These are phyloP conservation scores for Amylocarpus encephaloides DNA, from an alignment of 2,329 filamentous ascomycete genomes.

Conservation along the genomic window DNA sequence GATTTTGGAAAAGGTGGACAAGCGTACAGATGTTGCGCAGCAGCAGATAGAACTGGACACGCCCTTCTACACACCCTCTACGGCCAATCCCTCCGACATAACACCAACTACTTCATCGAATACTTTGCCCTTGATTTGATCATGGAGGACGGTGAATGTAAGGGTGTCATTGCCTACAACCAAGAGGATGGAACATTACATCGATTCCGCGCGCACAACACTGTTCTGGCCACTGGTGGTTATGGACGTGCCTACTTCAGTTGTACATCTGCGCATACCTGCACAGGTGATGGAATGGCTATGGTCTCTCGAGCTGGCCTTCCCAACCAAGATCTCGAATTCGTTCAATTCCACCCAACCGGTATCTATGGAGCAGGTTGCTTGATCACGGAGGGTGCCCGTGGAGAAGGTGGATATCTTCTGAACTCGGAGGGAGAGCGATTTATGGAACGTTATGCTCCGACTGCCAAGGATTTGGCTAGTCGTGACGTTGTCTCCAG, in stretches of 20 bases:
- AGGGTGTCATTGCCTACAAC: constrained; percentile 95
- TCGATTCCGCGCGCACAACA: constrained; percentile 94
- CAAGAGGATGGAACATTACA: constrained; percentile 98
- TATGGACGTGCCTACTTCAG: constrained; percentile 98
- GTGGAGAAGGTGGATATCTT: constrained; percentile 96
- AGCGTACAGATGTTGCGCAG: constrained; percentile 76
- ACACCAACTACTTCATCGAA: constrained; percentile 99
- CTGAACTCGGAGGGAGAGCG: constrained; percentile 97
- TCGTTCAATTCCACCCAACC: constrained; percentile 98
- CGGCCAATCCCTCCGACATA: constrained; percentile 92
- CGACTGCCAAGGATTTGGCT: constrained; percentile 95
- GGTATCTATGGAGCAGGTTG: constrained; percentile 98
- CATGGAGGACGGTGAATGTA: constrained; percentile 96
- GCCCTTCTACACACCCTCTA: constrained; percentile 97
- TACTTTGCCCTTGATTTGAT: constrained; percentile 96
- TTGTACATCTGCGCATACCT: constrained; percentile 96
- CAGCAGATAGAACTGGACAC: constrained; percentile 93
- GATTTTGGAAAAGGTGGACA: constrained; percentile 95
- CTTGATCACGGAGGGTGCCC: constrained; percentile 94
- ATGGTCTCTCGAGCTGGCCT: constrained; percentile 98
- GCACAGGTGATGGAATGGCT: constrained; percentile 98
- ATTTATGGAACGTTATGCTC: constrained; percentile 98
- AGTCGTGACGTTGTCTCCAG: constrained; percentile 94
- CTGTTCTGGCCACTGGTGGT: constrained; percentile 91
- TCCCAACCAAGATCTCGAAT: constrained; percentile 98